Evolutionary conservation across 2,329 filamentous ascomycete species (phyloP), one percentile per base, ranked within the genome.

Genomic region (Apiospora saccharicola): DNA sequence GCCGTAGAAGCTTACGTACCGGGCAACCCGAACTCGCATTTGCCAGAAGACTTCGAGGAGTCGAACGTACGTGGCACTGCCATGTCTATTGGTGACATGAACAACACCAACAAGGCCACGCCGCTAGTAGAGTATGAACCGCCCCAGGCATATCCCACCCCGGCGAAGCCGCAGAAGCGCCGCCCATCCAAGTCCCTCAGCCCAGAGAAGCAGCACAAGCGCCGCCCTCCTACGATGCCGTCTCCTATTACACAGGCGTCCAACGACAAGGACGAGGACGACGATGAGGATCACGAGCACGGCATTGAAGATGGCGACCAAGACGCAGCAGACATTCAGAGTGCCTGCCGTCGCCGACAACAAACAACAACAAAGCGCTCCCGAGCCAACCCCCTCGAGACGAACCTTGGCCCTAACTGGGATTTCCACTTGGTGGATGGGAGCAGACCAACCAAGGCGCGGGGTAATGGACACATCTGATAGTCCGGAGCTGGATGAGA

Each of bases 321-420:
- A 64, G 19, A 64, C 8, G 57, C 19, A 6, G 8, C 22, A 7
- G 57, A 41, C 22, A 24, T 37, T 37, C 53, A 57, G 26, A 34
- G 24, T 19, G 46, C 30, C 53, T 22, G 4, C 16, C 1, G 30
- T 37, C 26, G 4, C 53, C 16, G 26, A 12, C 26, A 10, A 3
- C 53, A 37, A 61, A 30, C 53, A 61, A 61, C 13, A 34, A 22
- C 57, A n/a, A 41, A 24, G 34, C 57, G 57, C 3, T 8, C 34
- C 10, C 57, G 57, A 64, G 57, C 57, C 57, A n/a, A 64, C 57
- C 57, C 53, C 57, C 57, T 64, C 22, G 57, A 64, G 19, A 41
- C 57, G 34, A 64, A 64, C 13, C 57, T 64, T 64, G 57, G 57
- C 19, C 57, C 57, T 37, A 19, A 8, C 57, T 64, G 57, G 57